Evolutionary conservation across 495 filamentous ascomycete genomes (phyloP).

Genomic region (Penicillium coffeae): DNA sequence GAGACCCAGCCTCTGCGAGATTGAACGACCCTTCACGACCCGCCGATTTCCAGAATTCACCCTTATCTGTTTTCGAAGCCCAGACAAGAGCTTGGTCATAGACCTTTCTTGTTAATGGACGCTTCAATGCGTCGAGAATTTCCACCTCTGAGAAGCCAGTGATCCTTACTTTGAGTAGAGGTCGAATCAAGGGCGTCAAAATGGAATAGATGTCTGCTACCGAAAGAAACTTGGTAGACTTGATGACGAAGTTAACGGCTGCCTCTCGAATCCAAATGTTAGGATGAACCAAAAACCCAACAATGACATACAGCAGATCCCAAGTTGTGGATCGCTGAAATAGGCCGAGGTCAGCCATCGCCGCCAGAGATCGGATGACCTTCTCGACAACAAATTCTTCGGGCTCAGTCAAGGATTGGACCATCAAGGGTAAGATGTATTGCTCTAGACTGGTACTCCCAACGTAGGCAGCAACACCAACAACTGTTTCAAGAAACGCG

Average conservation of each 20-base stretch:
- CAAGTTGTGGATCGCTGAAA: constrained; percentile 80
- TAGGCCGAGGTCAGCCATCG: constrained; percentile 82
- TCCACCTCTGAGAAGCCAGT: constrained; percentile 63
- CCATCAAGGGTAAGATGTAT: constrained; percentile 93
- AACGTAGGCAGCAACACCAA: constrained; percentile 87
- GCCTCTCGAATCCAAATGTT: constrained; percentile 94
- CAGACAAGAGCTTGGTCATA: constrained; percentile 84
- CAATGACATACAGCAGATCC: constrained; percentile 78
- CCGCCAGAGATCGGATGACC: constrained; percentile 82
- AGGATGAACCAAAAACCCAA: constrained; percentile 85
- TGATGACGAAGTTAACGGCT: constrained; percentile 74
- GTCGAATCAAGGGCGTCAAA: constrained; percentile 69
- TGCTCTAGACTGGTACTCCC: constrained; percentile 86
- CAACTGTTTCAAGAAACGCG: constrained; percentile 92
- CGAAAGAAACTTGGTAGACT: constrained; percentile 72
- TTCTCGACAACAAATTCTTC: constrained; percentile 95
- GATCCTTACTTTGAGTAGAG: constrained; percentile 72
- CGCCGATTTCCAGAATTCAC: constrained; percentile 79
- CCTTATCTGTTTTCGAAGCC: constrained; percentile 75
- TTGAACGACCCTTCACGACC: constrained; percentile 59
- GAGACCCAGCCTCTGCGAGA: constrained; percentile 42
- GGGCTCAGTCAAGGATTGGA: constrained; percentile 91
- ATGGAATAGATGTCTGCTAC: constrained; percentile 79
- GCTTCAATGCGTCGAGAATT: constrained; percentile 79
- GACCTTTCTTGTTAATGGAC: constrained; percentile 70